Percentiles rank a stretch among this genome's conserved stretches.
phyloP scores from a whole-genome alignment of 1,284 basidiomycete genomes.

The Rhizoctonia solani region DNA sequence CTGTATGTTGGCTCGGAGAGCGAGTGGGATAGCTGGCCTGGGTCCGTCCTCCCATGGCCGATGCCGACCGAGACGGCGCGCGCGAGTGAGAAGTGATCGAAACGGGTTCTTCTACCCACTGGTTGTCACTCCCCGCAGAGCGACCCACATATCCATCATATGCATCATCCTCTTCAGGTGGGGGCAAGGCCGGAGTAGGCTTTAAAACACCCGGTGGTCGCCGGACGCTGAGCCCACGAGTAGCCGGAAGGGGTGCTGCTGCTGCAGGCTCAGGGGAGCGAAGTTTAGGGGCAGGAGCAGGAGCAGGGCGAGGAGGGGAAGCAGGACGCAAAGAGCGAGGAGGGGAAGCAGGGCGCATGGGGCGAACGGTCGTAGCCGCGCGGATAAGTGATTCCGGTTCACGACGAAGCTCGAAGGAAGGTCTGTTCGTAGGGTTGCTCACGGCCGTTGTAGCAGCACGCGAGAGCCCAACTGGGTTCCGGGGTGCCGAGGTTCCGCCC shows the following conservation, averaged over 20 bases:
- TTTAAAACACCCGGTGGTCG: conserved; percentile 7
- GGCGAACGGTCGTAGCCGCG: conserved; percentile 69
- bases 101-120: conserved; percentile 57
- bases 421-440: neutral
- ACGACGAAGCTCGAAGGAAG: neutral
- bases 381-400: conserved; percentile 41
- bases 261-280: conserved; percentile 7
- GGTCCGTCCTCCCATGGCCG: conserved; percentile 47
- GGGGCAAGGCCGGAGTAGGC: conserved; percentile 47
- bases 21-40: conserved; percentile 38
- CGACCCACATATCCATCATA: conserved; percentile 49
- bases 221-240: conserved; percentile 10
- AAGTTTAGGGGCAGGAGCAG: neutral
- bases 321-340: neutral
- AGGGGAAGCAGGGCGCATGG: conserved; percentile 47
- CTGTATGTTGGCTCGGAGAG: conserved; percentile 12
- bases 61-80: conserved; percentile 47
- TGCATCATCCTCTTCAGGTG: conserved; percentile 66
- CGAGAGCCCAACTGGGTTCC: conserved; percentile 8
- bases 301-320: neutral
- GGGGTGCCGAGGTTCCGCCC: conserved; percentile 13
- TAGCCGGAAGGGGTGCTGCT: neutral
- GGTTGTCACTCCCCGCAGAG: conserved; percentile 54
- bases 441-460: conserved; percentile 16
- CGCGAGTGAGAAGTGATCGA: conserved; percentile 38